phyloP scores from a whole-genome alignment of 768 basidiomycete genomes.

The Hebeloma cylindrosporum region DNA sequence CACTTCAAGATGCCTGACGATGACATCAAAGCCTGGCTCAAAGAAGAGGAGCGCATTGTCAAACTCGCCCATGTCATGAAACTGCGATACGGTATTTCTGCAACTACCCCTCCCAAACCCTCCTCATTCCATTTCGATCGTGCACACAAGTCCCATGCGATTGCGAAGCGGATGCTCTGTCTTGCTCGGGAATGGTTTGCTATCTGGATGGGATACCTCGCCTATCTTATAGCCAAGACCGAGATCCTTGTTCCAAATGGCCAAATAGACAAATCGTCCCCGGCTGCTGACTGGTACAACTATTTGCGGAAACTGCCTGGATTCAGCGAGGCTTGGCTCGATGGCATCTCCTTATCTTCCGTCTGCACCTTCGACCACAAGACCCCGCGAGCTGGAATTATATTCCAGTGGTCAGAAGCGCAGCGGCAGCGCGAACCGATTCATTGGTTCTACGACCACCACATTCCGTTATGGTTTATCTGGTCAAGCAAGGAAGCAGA shows the following conservation, averaged over 20 bases:
- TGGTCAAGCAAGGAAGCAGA: conserved; percentile 11
- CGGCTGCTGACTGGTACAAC: conserved; percentile 5
- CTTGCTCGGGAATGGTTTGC: conserved; percentile 3
- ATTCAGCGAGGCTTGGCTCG: background rate
- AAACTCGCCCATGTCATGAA: background rate
- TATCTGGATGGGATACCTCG: background rate
- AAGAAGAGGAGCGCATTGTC: background rate
- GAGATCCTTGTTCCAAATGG: too few relatives aligned
- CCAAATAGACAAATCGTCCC: background rate
- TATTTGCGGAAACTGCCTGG: background rate
- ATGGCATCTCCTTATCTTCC: background rate
- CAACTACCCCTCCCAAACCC: background rate
- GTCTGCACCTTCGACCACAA: background rate
- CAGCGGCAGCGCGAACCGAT: background rate
- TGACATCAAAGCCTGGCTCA: background rate
- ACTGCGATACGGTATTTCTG: conserved; percentile 1
- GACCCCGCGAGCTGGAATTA: background rate
- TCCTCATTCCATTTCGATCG: conserved; percentile 7
- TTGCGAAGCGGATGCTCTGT: conserved; percentile 6
- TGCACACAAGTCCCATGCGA: background rate
- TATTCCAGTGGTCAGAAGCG: background rate
- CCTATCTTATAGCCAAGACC: background rate
- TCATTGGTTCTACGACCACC: background rate
- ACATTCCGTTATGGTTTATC: conserved; percentile 11
- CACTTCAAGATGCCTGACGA: conserved; percentile 1